A percentile compares a stretch with the other conserved stretches of the same genome.
These are phyloP conservation scores for Clarireedia hainanense DNA, from an alignment of 2,329 filamentous ascomycete species.

Conservation along the genomic window DNA sequence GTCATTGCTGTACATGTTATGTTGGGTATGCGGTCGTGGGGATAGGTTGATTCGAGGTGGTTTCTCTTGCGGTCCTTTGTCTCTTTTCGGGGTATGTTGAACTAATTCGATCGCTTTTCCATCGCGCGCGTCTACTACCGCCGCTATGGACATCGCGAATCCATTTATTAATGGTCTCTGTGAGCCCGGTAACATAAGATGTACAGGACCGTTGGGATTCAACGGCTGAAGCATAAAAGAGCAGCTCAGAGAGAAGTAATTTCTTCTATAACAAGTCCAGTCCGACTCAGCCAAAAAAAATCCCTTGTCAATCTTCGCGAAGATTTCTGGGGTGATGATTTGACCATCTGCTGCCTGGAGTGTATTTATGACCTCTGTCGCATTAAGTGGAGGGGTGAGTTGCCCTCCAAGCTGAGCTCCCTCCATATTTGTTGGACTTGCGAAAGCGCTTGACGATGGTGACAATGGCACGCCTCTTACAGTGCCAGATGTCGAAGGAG, in stretches of 20 bases:
- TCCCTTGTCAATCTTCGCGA: slow-evolving; percentile 62
- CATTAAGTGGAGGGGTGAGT: slow-evolving; percentile 29
- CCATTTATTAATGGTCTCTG: slow-evolving; percentile 38
- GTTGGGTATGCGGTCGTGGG: slow-evolving; percentile 23
- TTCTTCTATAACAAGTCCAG: slow-evolving; percentile 68
- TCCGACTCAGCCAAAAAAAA: slow-evolving; percentile 59
- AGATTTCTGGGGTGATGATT: slow-evolving; percentile 51
- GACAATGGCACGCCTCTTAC: slow-evolving; percentile 27
- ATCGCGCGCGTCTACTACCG: slow-evolving; percentile 53
- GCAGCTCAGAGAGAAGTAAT: slow-evolving; percentile 63
- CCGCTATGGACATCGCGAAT: slow-evolving; percentile 60
- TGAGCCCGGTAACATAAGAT: slow-evolving; percentile 21
- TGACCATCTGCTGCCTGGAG: slow-evolving; percentile 42
- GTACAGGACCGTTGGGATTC: slow-evolving; percentile 35
- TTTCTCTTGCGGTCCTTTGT: slow-evolving; percentile 60
- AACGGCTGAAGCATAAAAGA: slow-evolving; percentile 49
- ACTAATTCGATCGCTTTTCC: slow-evolving; percentile 63
- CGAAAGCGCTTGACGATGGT: slow-evolving; percentile 28
- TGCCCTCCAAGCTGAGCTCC: slow-evolving; percentile 16
- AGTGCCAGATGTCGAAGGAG: slow-evolving; percentile 24
- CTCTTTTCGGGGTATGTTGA: slow-evolving; percentile 67
- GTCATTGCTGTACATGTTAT: slow-evolving; percentile 21
- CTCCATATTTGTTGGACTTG: slow-evolving; percentile 29
- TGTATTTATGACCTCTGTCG: slow-evolving; percentile 36
- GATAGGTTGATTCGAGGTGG: slow-evolving; percentile 40